Evolutionary conservation across 2,329 filamentous ascomycete genomes (phyloP), one percentile per base, ranked within the genome.

Genomic region (Colletotrichum zoysiae): DNA sequence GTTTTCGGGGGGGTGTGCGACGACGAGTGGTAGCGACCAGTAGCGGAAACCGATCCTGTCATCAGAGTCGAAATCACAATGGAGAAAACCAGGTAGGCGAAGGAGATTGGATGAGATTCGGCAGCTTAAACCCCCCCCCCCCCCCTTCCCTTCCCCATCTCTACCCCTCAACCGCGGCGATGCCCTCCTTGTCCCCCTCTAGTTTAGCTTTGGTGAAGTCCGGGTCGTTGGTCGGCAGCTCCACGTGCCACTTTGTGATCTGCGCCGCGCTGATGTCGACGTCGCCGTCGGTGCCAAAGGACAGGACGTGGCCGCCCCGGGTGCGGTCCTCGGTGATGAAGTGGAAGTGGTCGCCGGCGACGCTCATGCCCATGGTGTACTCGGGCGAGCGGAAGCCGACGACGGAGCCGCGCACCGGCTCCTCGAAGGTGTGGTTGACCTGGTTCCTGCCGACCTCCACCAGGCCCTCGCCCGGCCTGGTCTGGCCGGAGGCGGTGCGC

Each of bases 301-400:
- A 77, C 57, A 81, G 71, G 48, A 82, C 74, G 46, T 82, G 80
- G 0, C 80, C 80, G 1, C 79, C 80, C 4, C 67, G 71, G 35
- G 74, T 73, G 48, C 77, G 73, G 67, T 81, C 79, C 51, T 78
- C 76, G 26, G 67, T 77, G 72, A 82, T 80, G 58, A 81, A 81
- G 58, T 82, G 80, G 56, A 82, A 48, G 42, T 81, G 80, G 30
- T 79, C 76, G 3, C 80, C 80, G 1, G 78, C 77, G 0, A 81
- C 79, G 69, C 79, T 81, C 35, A 82, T 75, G 11, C 79, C 78
- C 74, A 79, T 77, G 30, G 78, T 74, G 70, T 79, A 81, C 26
- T 70, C 74, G 0, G 80, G 80, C 38, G 76, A 78, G 33, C 78
- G 67, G 65, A 82, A 81, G 8, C 79, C 80, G 5, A 81, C 48